A percentile compares a stretch with the other conserved stretches of the same genome.
phyloP scores from a whole-genome alignment of 768 basidiomycete genomes.

The Tephrocybe sp. region DNA sequence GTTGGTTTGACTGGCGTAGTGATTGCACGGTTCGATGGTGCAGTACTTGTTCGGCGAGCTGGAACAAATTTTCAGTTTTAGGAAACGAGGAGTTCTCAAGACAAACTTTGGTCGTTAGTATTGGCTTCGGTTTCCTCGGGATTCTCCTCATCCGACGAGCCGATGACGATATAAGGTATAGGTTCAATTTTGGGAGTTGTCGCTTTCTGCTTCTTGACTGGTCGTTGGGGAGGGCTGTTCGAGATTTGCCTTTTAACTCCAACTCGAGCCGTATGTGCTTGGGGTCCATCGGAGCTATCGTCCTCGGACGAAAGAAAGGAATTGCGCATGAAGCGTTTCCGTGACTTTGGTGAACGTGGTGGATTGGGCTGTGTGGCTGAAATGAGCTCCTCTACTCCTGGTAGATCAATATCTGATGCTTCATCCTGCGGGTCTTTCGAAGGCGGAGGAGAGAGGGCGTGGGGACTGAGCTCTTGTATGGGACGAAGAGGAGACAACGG shows the following conservation, averaged over 20 bases:
- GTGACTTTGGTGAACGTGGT: neutral
- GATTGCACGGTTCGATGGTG: too few species aligned
- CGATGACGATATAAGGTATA: neutral
- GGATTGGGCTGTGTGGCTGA: constrained; percentile 4
- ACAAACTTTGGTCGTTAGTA: neutral
- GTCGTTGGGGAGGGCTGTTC: neutral
- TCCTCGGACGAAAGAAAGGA: neutral
- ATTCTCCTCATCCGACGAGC: neutral
- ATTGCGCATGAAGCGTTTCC: neutral
- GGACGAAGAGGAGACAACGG: constrained; percentile 12
- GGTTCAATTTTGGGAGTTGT: neutral
- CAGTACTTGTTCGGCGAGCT: too few species aligned
- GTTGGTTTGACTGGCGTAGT: too few species aligned
- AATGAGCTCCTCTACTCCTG: constrained; percentile 5
- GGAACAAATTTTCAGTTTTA: too few species aligned
- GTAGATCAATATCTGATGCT: constrained; percentile 4
- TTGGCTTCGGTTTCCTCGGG: neutral
- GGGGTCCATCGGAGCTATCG: neutral
- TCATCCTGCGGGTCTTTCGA: constrained; percentile 1
- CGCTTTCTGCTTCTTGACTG: neutral
- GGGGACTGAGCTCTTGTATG: neutral
- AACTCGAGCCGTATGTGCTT: neutral
- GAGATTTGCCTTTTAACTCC: constrained; percentile 1
- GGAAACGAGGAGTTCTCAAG: too few species aligned
- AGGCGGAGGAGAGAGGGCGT: neutral